Base-by-base conservation (phyloP, 257 asterid genomes). In the Scutellaria baicalensis region DNA sequence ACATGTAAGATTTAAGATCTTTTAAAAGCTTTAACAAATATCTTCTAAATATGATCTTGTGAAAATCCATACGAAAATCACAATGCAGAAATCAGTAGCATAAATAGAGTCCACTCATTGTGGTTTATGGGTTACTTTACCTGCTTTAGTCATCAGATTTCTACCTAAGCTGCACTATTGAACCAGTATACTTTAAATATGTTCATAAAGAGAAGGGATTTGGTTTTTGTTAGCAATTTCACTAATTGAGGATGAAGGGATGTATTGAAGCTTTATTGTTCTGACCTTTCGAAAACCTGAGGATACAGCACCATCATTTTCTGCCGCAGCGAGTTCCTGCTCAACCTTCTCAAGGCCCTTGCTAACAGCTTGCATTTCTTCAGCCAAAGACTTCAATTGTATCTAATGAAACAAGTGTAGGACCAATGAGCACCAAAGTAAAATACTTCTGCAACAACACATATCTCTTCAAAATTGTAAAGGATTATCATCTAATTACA, bases 281-380 rank as follows among this genome's bases (percentile, higher is more conserved):
- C 69, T 76, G 60, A 90, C 98, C 98, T 90, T 88, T 51, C 91
- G 89, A 78, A 93, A 93, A 72, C 98, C 98, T 17, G 61, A 69
- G 54, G 98, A 93, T 59, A 93, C 89, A 66, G 77, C 89, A 76
- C 98, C 98, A 61, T 93, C 98, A 78, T 81, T 88, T 74, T 88
- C 96, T 6, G 93, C 91, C 23, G 96, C 92, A 72, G 85, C 47
- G 58, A 93, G 93, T 85, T 93, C 98, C 77, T 88, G 96, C 72
- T 93, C 96, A 73, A 93, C 97, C 85, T 90, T 93, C 82, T 90
- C 97, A 73, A 93, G 97, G 79, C 98, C 98, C 82, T 93, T 93
- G 84, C 85, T 86, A 68, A 88, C 96, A 76, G 98, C 98, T 88
- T 93, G 97, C 97, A 93, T 93, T 87, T 93, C 98, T 80, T 93